These are phyloP conservation scores for Microcyclospora pomicola DNA, from an alignment of 2,329 filamentous ascomycete species.

Conservation along the genomic window DNA sequence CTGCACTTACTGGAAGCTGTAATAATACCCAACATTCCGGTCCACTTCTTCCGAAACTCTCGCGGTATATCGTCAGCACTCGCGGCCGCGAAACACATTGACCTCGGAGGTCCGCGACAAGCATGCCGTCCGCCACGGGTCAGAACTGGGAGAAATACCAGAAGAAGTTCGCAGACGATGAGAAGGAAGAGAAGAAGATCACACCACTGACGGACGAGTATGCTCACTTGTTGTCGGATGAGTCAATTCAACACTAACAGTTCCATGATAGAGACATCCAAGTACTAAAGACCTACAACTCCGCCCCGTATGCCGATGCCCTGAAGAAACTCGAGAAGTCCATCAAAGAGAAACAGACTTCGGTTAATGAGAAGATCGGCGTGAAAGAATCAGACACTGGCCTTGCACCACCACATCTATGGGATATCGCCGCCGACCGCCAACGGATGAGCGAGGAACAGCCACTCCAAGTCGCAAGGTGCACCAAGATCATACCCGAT, in stretches of 20 bases:
- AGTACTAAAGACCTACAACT: conserved; percentile 97
- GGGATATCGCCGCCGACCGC: conserved; percentile 94
- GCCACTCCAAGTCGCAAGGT: conserved; percentile 89
- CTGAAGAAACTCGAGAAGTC: conserved; percentile 97
- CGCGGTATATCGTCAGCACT: conserved; percentile 11
- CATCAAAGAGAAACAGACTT: conserved; percentile 98
- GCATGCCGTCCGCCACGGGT: conserved; percentile 87
- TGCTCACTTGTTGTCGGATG: conserved; percentile 23
- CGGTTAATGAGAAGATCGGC: conserved; percentile 96
- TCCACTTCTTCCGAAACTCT: too few species aligned
- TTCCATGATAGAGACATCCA: conserved; percentile 87
- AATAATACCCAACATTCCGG: too few species aligned
- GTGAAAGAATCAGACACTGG: conserved; percentile 90
- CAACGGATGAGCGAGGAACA: conserved; percentile 99
- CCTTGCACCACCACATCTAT: conserved; percentile 92
- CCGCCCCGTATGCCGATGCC: conserved; percentile 82
- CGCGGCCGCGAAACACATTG: conserved; percentile 2
- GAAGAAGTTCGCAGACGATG: conserved; percentile 93
- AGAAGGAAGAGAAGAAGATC: conserved; percentile 99
- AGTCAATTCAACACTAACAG: not conserved
- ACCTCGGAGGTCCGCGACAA: conserved; percentile 8
- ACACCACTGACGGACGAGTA: conserved; percentile 93
- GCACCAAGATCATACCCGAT: conserved; percentile 97
- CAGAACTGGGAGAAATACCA: conserved; percentile 97
- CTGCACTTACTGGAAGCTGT: too few species aligned